Evolutionary conservation across 768 basidiomycete species (phyloP).

Genomic region (Suillus subalutaceus): DNA sequence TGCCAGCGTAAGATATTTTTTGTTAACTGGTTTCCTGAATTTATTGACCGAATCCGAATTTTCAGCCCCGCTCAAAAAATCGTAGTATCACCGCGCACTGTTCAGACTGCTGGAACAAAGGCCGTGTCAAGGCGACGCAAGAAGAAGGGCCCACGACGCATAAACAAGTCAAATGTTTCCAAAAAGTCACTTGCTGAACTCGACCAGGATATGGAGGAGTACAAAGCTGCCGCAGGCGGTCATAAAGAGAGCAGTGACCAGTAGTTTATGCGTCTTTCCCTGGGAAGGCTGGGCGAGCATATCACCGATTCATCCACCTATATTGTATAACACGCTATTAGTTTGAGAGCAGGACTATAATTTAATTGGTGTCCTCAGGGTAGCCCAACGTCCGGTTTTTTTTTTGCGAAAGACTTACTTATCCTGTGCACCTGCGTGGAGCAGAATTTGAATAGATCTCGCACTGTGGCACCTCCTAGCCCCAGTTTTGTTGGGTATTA

Average conservation of each 20-base stretch:
- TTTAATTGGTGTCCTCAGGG: not conserved
- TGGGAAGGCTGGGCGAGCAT: not conserved
- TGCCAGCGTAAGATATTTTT: conserved; percentile 14
- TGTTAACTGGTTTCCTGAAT: not conserved
- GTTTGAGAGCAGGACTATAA: not conserved
- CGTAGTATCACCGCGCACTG: conserved; percentile 10
- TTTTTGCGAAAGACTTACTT: too few species aligned
- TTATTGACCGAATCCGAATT: not conserved
- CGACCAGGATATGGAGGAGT: conserved; percentile 83
- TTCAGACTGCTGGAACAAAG: conserved; percentile 26
- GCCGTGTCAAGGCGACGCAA: conserved; percentile 43
- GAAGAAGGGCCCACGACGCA: conserved; percentile 76
- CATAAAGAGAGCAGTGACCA: conserved; percentile 17
- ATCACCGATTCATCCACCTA: not conserved
- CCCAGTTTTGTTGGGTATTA: not conserved
- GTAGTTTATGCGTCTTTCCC: not conserved
- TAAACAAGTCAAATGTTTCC: conserved; percentile 51
- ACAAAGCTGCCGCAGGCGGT: conserved; percentile 47
- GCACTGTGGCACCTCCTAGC: not conserved
- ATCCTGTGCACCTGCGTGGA: too few species aligned
- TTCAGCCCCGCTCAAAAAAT: conserved; percentile 25
- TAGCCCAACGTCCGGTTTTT: not conserved
- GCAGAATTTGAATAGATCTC: not conserved
- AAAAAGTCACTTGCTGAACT: conserved; percentile 55
- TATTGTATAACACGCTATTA: conserved; percentile 9